These are phyloP conservation scores for Corylus avellana DNA, from an alignment of 306 rosid genomes.

Conservation along the genomic window DNA sequence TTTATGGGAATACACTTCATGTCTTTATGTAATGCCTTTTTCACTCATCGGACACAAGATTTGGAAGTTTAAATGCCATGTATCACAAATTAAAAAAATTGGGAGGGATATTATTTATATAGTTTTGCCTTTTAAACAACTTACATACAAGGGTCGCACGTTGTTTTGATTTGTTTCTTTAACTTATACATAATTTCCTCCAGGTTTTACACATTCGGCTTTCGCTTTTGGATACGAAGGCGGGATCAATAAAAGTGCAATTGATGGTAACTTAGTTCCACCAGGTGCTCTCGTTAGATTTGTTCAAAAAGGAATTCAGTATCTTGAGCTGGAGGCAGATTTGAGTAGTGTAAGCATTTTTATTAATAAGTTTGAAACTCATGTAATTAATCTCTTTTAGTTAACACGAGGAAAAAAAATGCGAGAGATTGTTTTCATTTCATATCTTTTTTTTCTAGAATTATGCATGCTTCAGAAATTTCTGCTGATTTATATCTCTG, in stretches of 20 bases:
- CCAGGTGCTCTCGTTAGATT: conserved; percentile 69
- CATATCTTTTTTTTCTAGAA: not conserved
- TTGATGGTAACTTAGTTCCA: conserved; percentile 58
- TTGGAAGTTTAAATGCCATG: not conserved
- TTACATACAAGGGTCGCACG: not conserved
- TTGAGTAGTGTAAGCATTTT: conserved; percentile 54
- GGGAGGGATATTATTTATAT: not conserved
- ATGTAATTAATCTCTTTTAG: too few relatives aligned
- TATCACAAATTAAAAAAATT: not conserved
- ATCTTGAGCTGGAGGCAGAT: conserved; percentile 68
- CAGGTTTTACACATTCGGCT: conserved; percentile 72
- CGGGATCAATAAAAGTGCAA: conserved; percentile 49
- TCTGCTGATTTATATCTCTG: conserved; percentile 37
- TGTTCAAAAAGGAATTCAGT: conserved; percentile 64
- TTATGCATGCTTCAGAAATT: conserved; percentile 21
- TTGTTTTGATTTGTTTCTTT: not conserved
- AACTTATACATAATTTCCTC: not conserved
- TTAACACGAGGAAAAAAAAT: too few relatives aligned
- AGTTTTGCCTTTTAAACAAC: not conserved
- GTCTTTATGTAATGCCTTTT: not conserved
- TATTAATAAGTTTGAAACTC: not conserved
- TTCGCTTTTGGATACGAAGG: conserved; percentile 70
- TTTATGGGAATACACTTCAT: not conserved
- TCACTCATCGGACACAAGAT: not conserved
- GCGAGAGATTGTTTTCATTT: not conserved